Base-by-base conservation (phyloP, 1,284 basidiomycete species). In the Puccinia hordei region DNA sequence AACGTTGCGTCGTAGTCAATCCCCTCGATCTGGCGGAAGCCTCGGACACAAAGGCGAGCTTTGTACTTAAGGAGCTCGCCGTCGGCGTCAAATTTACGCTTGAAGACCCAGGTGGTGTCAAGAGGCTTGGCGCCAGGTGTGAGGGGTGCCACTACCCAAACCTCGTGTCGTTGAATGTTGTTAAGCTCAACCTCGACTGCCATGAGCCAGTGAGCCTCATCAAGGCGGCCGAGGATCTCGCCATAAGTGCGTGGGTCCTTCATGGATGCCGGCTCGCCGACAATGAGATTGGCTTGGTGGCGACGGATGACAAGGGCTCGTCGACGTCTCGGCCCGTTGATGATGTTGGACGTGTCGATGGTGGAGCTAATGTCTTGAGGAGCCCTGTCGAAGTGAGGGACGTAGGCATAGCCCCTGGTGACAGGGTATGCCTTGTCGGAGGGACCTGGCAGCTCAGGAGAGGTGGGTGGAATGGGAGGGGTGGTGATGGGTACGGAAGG, bases 71-170 rank as follows among this genome's bases (percentile, higher is more conserved):
- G 24, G 0, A 74, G 44, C 2, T 63, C 38, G 0, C 73, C 55
- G n/a, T 74, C 27, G 22, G n/a, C 38, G 24, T 74, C 27, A 22
- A 30, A 33, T 22, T 74, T 74, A 4, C 27, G 9, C 27, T 63
- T 74, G 41, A 74, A 74, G 13, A 63, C 73, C 73, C 73, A 74
- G 35, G 41, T 49, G 19, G 73, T 74, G 22, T 35, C 27, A 0
- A 74, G 55, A 0, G n/a, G n/a, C 6, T 30, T 15, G 12, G 10
- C 35, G 0, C 17, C 55, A 0, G 15, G 24, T 6, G n/a, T 57
- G 0, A 27, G 5, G 0, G 55, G 55, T 0, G 55, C n/a, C 0
- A 30, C 55, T 0, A 57, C 55, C 55, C 55, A 57, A 0, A 72
- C 41, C 17, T 72, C 51, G 12, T 51, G 69, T 10, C 69, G 1